phyloP scores from a whole-genome alignment of 192 early-diverging fungal genomes.

The Gonapodya sp. region DNA sequence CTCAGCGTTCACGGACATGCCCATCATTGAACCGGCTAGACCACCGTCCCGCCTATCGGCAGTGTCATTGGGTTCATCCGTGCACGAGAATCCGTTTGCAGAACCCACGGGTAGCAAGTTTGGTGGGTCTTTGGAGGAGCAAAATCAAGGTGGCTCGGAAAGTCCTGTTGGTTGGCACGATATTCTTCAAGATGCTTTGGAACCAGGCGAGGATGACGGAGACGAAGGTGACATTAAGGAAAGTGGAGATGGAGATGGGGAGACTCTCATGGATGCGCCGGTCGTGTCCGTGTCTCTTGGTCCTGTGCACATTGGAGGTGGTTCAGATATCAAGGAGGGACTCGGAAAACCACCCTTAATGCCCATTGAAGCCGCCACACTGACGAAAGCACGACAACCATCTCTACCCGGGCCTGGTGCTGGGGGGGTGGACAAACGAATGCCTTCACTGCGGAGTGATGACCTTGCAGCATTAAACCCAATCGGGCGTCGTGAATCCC shows the following conservation, averaged over 20 bases:
- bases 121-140: neutral
- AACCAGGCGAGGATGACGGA: neutral
- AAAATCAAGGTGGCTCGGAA: neutral
- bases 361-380: no score
- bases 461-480: no score
- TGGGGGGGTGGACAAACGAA: no score
- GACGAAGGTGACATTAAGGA: neutral
- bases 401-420: no score
- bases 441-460: no score
- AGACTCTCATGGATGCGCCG: slow-evolving; percentile 1
- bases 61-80: neutral
- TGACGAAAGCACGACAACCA: no score
- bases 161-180: neutral
- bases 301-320: no score
- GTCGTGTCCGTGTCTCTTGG: neutral
- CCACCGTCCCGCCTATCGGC: neutral
- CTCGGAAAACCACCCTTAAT: no score
- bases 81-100: neutral
- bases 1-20: neutral
- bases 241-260: neutral
- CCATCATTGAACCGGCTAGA: neutral
- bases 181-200: neutral
- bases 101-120: neutral
- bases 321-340: no score
- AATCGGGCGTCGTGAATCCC: no score